These are phyloP conservation scores for Magnaporthiopsis rhizophila DNA, from an alignment of 2,329 filamentous ascomycete species.

Conservation along the genomic window DNA sequence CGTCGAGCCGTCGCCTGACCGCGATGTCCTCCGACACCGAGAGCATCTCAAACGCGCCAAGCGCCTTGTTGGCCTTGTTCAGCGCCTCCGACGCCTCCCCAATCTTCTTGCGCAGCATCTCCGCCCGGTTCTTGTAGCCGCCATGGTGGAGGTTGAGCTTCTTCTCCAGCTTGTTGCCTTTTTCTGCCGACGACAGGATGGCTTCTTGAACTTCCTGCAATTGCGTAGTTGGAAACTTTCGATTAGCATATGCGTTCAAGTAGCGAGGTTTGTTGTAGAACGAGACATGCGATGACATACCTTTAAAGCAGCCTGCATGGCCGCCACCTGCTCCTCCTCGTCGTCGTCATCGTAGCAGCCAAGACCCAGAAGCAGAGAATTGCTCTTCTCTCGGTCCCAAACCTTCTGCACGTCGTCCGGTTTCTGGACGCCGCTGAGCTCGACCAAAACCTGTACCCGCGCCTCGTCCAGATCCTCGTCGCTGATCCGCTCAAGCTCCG, in stretches of 20 bases:
- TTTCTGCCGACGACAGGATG: conserved; percentile 66
- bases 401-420: conserved; percentile 43
- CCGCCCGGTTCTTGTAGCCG: conserved; percentile 82
- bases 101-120: conserved; percentile 73
- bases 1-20: conserved; percentile 62
- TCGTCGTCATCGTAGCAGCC: conserved; percentile 67
- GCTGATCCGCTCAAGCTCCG: conserved; percentile 54
- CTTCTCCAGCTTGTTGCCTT: conserved; percentile 85
- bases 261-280: neutral
- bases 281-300: conserved; percentile 34
- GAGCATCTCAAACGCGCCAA: conserved; percentile 67
- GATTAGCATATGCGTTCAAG: neutral
- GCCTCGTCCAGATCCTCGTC: conserved; percentile 69
- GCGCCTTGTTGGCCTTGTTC: conserved; percentile 61
- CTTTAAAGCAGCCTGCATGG: conserved; percentile 66
- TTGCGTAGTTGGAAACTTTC: conserved; percentile 7
- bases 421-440: conserved; percentile 46
- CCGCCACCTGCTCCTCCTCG: conserved; percentile 55
- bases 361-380: conserved; percentile 64
- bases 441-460: conserved; percentile 65
- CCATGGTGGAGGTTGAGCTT: conserved; percentile 82
- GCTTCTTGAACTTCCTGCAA: conserved; percentile 59
- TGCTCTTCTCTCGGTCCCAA: conserved; percentile 45
- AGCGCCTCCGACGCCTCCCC: conserved; percentile 65
- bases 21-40: conserved; percentile 74